Evolutionary conservation across 768 basidiomycete genomes (phyloP), one percentile per base, ranked within the genome.

Genomic region (Pholiota molesta): DNA sequence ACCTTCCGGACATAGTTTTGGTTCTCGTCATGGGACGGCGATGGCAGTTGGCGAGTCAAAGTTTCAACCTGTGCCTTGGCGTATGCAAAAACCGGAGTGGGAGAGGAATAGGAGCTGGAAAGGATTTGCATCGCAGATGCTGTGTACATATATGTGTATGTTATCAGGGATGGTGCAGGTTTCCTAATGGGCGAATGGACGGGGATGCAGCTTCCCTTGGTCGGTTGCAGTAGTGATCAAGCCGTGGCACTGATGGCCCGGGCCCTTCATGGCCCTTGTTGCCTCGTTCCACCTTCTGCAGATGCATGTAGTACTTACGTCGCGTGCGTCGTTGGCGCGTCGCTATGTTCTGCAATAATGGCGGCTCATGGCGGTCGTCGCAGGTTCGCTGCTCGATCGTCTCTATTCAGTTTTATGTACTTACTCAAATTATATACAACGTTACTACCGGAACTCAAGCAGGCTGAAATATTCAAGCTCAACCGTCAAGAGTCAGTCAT

Each of bases 71-170:
- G 40, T 37, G 16, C 31, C 47, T 26, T 49, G n/a, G n/a, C 21
- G 47, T 13, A 26, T 28, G 47, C 23, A 21, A 26, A 49, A 21
- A n/a, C 23, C 9, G 10, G 47, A 49, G 47, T 4, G 6, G 47
- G 47, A 21, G 57, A 35, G 53, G 52, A 21, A 35, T 55, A 40
- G 53, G 33, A 40, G 33, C 11, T 55, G 31, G 33, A 58, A 21
- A 28, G 42, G 62, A 31, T 55, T 21, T 19, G 47, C 47, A 49
- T 49, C 19, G 47, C 47, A 58, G 47, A 49, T 58, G 29, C 29
- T 35, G 35, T 49, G 33, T 23, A 35, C 29, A 58, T 26, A 17
- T 56, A 40, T 56, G 44, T 56, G 49, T 58, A 58, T 51, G 45
- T 44, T 33, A 39, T 33, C 23, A 37, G 33, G 45, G 57, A 58